Conservation (phyloP, 305 asterid genomes). For the Solanum hybrid region DNA sequence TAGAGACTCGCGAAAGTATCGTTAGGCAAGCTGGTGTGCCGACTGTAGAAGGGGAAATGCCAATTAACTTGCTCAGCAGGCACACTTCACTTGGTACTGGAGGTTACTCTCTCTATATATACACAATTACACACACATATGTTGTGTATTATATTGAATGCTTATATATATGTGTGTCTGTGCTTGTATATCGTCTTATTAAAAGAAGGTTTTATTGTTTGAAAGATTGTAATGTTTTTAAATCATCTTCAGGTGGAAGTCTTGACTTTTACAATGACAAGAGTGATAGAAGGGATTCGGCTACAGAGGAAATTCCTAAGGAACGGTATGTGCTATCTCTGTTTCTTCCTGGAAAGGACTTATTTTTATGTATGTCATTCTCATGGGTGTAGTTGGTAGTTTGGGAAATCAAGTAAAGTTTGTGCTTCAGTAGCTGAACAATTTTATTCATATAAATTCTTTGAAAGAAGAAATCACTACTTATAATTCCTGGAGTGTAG, state of each 20-base stretch:
- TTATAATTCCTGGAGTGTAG: not conserved
- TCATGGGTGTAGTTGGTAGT: not conserved
- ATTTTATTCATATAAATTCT: not conserved
- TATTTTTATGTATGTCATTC: not conserved
- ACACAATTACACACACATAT: not conserved
- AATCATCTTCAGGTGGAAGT: slow-evolving; percentile 11
- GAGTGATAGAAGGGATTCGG: slow-evolving; percentile 36
- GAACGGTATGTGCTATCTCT: slow-evolving; percentile 37
- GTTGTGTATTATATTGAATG: not conserved
- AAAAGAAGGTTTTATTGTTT: not conserved
- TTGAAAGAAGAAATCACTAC: not conserved
- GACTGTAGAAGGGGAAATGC: slow-evolving; percentile 33
- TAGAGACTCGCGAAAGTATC: slow-evolving; percentile 39
- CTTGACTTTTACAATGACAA: slow-evolving; percentile 44
- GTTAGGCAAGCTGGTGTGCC: slow-evolving; percentile 33
- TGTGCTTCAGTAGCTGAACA: not conserved
- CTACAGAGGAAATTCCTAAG: slow-evolving; percentile 40
- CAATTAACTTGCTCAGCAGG: slow-evolving; percentile 43
- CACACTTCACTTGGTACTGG: slow-evolving; percentile 45
- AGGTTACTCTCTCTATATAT: slow-evolving; percentile 22
- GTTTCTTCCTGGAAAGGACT: not conserved
- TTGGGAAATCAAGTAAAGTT: not conserved
- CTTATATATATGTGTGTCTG: not conserved
- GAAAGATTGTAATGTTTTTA: not conserved
- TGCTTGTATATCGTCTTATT: not conserved